Percentiles rank a stretch among this genome's conserved stretches.
These are phyloP conservation scores for Globisporangium paroecandrum DNA, from an alignment of 352 stramenopile genomes.

Conservation along the genomic window DNA sequence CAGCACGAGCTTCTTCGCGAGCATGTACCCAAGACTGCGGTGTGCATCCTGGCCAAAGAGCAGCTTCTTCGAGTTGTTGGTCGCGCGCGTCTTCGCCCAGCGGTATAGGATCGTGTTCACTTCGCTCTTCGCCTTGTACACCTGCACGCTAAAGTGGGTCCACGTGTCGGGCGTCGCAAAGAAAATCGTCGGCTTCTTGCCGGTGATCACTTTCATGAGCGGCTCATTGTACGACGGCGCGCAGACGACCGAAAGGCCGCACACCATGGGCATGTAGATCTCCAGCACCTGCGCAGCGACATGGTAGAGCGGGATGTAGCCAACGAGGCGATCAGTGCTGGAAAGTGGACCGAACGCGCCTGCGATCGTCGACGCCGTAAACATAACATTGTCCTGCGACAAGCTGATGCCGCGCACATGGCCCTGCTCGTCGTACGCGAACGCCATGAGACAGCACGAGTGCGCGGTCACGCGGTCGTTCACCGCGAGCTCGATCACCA, in stretches of 20 bases:
- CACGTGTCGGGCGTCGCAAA: conserved; percentile 77
- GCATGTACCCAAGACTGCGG: conserved; percentile 69
- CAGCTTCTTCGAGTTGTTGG: conserved; percentile 77
- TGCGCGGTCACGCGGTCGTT: conserved; percentile 29
- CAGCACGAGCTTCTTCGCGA: conserved; percentile 76
- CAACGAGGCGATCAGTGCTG: conserved; percentile 50
- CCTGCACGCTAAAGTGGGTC: conserved; percentile 59
- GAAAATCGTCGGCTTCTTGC: conserved; percentile 64
- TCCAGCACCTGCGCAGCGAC: conserved; percentile 70
- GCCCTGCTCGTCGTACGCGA: conserved; percentile 58
- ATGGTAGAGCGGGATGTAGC: conserved; percentile 69
- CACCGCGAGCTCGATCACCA: conserved; percentile 27
- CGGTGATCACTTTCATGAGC: conserved; percentile 51
- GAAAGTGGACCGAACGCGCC: conserved; percentile 51
- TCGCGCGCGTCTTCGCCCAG: conserved; percentile 77
- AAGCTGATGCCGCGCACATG: conserved; percentile 47
- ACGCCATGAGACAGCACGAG: conserved; percentile 54
- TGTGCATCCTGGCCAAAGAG: conserved; percentile 48
- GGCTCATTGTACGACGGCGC: conserved; percentile 40
- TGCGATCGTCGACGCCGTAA: conserved; percentile 65
- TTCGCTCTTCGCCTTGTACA: conserved; percentile 72
- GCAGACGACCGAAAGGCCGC: conserved; percentile 59
- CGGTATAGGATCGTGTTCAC: conserved; percentile 65
- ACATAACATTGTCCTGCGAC: conserved; percentile 85
- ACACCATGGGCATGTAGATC: conserved; percentile 65